Percentiles rank a stretch among this genome's conserved stretches.
phyloP scores from a whole-genome alignment of 179 eudicot genomes.

The Spergularia azorica region DNA sequence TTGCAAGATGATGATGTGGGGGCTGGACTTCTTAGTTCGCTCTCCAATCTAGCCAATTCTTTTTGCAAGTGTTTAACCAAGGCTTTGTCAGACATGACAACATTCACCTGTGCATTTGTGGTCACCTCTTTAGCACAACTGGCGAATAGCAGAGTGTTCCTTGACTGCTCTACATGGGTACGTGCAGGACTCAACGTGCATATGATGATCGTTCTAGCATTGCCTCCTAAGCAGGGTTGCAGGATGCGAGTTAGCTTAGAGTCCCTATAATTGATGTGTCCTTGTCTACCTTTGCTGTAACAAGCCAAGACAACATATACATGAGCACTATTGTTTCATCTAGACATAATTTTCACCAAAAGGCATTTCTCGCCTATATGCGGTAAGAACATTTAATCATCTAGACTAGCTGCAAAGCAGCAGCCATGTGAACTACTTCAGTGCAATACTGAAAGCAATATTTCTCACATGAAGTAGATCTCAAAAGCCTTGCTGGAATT shows the following conservation, averaged over 20 bases:
- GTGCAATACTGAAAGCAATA: background rate
- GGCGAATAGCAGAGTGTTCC: conserved; percentile 93
- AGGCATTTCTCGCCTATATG: background rate
- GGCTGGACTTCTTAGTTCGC: conserved; percentile 60
- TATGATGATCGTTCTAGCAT: conserved; percentile 95
- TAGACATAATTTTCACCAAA: background rate
- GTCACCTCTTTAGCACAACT: conserved; percentile 97
- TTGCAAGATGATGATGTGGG: conserved; percentile 45
- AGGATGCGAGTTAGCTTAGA: conserved; percentile 93
- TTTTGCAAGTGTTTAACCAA: conserved; percentile 93
- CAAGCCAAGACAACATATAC: conserved; percentile 17
- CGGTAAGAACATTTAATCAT: background rate
- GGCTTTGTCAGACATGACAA: conserved; percentile 91
- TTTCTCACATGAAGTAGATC: too few species aligned
- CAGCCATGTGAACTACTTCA: background rate
- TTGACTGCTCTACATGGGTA: conserved; percentile 95
- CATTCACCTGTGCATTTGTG: conserved; percentile 86
- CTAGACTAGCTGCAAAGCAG: background rate
- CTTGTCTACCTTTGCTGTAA: conserved; percentile 90
- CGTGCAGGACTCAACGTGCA: conserved; percentile 99
- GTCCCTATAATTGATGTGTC: conserved; percentile 90
- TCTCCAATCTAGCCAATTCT: conserved; percentile 90
- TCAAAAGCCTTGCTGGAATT: too few species aligned
- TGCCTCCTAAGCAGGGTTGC: conserved; percentile 95
- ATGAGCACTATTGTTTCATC: conserved; percentile 14